These are phyloP conservation scores for Talaromyces sp. DNA, from an alignment of 2,329 filamentous ascomycete genomes.

Conservation along the genomic window DNA sequence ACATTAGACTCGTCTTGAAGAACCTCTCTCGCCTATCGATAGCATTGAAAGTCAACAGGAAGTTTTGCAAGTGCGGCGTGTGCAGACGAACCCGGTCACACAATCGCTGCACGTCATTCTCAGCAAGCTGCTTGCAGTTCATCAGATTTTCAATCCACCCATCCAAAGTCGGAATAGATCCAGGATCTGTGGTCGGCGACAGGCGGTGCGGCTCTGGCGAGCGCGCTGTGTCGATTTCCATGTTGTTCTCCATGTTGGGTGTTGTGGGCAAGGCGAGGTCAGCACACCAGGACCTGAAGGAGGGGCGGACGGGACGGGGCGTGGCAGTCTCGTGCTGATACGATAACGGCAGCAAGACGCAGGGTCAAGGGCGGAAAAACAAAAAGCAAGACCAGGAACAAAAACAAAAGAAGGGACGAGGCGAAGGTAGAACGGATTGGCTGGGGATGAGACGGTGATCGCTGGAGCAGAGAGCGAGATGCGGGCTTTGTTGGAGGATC, in stretches of 20 bases:
- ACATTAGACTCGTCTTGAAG: conserved; percentile 97
- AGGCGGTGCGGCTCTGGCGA: conserved; percentile 72
- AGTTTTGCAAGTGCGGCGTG: conserved; percentile 1
- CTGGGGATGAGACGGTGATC: background rate
- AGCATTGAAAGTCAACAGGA: conserved; percentile 5
- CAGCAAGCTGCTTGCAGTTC: conserved; percentile 95
- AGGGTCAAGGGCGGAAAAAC: background rate
- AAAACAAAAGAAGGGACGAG: conserved; percentile 14
- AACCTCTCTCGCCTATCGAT: conserved; percentile 77
- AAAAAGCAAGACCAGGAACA: conserved; percentile 12
- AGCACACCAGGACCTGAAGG: conserved; percentile 18
- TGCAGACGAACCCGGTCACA: conserved; percentile 79
- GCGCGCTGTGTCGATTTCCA: conserved; percentile 90
- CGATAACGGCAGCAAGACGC: background rate
- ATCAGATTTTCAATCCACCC: conserved; percentile 99
- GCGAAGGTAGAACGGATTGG: background rate
- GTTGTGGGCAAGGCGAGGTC: conserved; percentile 17
- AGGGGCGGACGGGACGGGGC: conserved; percentile 13
- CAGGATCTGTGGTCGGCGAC: conserved; percentile 71
- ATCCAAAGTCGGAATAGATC: conserved; percentile 87
- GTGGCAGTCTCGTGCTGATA: conserved; percentile 10
- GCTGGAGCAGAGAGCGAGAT: conserved; percentile 3
- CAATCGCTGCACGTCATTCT: conserved; percentile 89
- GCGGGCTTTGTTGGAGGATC: conserved; percentile 1
- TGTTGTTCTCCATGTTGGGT: conserved; percentile 82